Base-by-base conservation (phyloP, 2,329 filamentous ascomycete genomes). In the Cladophialophora psammophila region DNA sequence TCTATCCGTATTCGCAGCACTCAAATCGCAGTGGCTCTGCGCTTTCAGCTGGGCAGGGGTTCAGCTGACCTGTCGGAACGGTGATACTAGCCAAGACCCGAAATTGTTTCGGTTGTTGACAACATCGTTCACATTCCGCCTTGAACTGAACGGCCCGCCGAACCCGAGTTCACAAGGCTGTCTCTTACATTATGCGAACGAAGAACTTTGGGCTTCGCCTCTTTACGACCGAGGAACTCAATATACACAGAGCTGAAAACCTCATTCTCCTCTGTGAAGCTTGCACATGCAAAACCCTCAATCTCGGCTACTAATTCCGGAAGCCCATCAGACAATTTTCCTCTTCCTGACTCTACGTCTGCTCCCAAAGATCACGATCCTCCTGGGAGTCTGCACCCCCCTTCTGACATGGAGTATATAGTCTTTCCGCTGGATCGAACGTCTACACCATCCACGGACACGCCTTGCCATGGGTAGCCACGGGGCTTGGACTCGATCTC, bases 1-100 rank as follows among this genome's bases (percentile, higher is more conserved):
- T 61, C 45, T 18, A 5, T 32, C 12, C 48, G 59, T 40, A 53
- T 18, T 10, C 31, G 31, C 5, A 34, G n/a, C n/a, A 31, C 7
- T 36, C 20, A 61, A 34, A 36, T 61, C 20, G n/a, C 45, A 13
- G 3, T 34, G 45, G 36, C 59, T 9, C 34, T 38, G 12, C 9
- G 59, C 48, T 40, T 26, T 26, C 26, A 26, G 26, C 26, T 26
- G 26, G 26, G 26, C 26, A 26, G 26, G 26, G 26, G 26, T 26
- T 61, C 59, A 61, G 59, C 59, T 53, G 45, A 53, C 59, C 59
- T 53, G 34, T 61, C 31, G 59, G 45, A 40, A 53, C 12, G 45
- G 7, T 12, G 42, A 18, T 38, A 61, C 48, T 52, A 18, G 59
- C 59, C 59, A 61, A 61, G 59, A 35, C 48, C 59, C 38, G 57